phyloP scores from a whole-genome alignment of 2,329 filamentous ascomycete genomes.

The Emmonsiellopsis sp. region DNA sequence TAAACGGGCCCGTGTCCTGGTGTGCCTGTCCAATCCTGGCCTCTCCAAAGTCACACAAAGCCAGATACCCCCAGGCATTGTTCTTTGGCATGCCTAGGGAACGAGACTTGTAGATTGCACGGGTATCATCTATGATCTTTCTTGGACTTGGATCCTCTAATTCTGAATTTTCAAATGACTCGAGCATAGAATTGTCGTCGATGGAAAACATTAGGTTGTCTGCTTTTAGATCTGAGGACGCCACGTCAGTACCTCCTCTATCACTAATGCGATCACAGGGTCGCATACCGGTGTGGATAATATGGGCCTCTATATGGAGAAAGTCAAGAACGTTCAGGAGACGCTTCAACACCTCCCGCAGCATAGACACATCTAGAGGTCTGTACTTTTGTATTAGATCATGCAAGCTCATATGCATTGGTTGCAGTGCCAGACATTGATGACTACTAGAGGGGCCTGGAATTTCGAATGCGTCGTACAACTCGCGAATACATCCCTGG shows the following conservation, averaged over 20 bases:
- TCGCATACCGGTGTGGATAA: constrained; percentile 19
- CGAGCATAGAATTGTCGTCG: constrained; percentile 17
- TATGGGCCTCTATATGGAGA: constrained; percentile 16
- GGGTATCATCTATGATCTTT: constrained; percentile 15
- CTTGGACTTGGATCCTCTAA: constrained; percentile 13
- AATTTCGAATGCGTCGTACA: constrained; percentile 16
- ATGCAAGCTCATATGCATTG: constrained; percentile 16
- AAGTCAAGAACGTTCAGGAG: constrained; percentile 20
- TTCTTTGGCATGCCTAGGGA: constrained; percentile 15
- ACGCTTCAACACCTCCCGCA: constrained; percentile 15
- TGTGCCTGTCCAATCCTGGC: constrained; percentile 12
- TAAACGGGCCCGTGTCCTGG: constrained; percentile 5
- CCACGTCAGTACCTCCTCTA: not conserved
- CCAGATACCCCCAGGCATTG: constrained; percentile 13
- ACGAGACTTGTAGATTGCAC: constrained; percentile 18
- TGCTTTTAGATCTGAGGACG: constrained; percentile 17
- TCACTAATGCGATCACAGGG: not conserved
- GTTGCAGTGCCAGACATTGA: constrained; percentile 17
- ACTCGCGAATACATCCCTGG: constrained; percentile 10
- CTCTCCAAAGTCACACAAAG: constrained; percentile 20
- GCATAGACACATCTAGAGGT: constrained; percentile 13
- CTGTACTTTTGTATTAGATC: constrained; percentile 11
- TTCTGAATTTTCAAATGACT: constrained; percentile 17
- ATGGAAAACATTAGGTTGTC: constrained; percentile 20
- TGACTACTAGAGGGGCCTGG: constrained; percentile 9